Percentiles rank a stretch among this genome's conserved stretches.
Conservation (phyloP, 2,329 filamentous ascomycete genomes). For the Aureobasidium leucospermi region DNA sequence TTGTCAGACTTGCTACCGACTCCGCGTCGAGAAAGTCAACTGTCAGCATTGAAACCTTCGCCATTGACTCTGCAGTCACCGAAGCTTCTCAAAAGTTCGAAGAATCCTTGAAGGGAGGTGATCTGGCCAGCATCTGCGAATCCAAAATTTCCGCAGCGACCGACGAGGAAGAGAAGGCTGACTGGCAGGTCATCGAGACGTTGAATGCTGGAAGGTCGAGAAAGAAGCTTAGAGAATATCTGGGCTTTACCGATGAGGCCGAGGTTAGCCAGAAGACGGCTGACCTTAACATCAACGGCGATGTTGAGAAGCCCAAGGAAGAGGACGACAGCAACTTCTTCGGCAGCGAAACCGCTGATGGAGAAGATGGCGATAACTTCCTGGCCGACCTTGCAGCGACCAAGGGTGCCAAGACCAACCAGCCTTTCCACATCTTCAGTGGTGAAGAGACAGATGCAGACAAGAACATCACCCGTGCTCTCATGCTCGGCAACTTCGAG, state of each 20-base stretch:
- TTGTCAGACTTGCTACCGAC: constrained; percentile 69
- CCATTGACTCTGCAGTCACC: constrained; percentile 79
- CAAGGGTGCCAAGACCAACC: constrained; percentile 87
- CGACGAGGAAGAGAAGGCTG: constrained; percentile 85
- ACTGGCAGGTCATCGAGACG: constrained; percentile 92
- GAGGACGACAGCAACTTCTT: constrained; percentile 56
- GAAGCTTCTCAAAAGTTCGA: constrained; percentile 82
- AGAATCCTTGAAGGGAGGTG: constrained; percentile 66
- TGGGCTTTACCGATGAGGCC: constrained; percentile 67
- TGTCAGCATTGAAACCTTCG: constrained; percentile 78
- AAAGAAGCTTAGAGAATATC: constrained; percentile 75
- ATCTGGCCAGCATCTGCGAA: constrained; percentile 73
- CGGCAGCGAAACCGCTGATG: constrained; percentile 51
- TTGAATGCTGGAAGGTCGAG: constrained; percentile 79
- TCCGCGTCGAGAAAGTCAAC: constrained; percentile 59
- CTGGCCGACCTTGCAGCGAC: constrained; percentile 75
- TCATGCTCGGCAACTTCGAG: constrained; percentile 86
- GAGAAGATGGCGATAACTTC: constrained; percentile 72
- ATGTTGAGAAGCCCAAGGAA: constrained; percentile 38
- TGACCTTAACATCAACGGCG: constrained; percentile 42
- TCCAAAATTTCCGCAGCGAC: constrained; percentile 66
- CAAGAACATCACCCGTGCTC: constrained; percentile 74
- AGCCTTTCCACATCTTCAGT: constrained; percentile 83
- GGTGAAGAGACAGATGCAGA: constrained; percentile 80
- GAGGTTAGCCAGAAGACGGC: constrained; percentile 39